Evolutionary conservation across 75 land plant genomes (phyloP).

Genomic region (Isoetes taiwanensis): DNA sequence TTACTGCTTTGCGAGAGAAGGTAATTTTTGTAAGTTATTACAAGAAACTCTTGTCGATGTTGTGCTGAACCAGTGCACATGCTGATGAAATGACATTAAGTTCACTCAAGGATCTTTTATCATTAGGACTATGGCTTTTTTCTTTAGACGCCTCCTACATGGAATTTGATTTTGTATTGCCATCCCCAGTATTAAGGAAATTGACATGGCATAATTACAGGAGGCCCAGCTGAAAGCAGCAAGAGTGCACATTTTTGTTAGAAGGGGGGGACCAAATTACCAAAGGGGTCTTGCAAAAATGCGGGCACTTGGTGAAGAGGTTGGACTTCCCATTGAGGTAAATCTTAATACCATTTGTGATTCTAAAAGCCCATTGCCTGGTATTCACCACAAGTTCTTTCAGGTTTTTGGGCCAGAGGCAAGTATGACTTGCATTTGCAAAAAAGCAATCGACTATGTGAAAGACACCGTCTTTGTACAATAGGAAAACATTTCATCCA

Average conservation of each 20-base stretch:
- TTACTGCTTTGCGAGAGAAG: constrained; percentile 84
- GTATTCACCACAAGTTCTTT: background rate
- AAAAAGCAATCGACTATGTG: constrained; percentile 83
- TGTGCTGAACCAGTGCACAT: background rate
- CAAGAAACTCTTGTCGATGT: background rate
- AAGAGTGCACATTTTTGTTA: constrained; percentile 64
- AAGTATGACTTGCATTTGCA: constrained; percentile 97
- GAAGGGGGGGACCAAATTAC: constrained; percentile 95
- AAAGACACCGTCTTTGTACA: constrained; percentile 24
- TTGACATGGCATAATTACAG: constrained; percentile 22
- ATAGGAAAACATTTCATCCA: too few relatives aligned
- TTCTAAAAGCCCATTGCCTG: background rate
- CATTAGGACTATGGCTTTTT: background rate
- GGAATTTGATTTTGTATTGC: background rate
- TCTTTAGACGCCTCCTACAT: background rate
- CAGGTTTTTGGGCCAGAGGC: constrained; percentile 99
- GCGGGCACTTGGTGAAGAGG: constrained; percentile 64
- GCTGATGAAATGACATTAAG: background rate
- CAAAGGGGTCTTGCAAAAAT: constrained; percentile 80
- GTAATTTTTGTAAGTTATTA: constrained; percentile 18
- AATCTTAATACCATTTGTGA: background rate
- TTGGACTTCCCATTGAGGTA: constrained; percentile 82
- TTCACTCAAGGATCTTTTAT: background rate
- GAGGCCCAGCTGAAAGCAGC: constrained; percentile 75
- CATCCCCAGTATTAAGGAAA: background rate